Evolutionary conservation across 306 rosid species (phyloP).

Genomic region (Morella rubra): DNA sequence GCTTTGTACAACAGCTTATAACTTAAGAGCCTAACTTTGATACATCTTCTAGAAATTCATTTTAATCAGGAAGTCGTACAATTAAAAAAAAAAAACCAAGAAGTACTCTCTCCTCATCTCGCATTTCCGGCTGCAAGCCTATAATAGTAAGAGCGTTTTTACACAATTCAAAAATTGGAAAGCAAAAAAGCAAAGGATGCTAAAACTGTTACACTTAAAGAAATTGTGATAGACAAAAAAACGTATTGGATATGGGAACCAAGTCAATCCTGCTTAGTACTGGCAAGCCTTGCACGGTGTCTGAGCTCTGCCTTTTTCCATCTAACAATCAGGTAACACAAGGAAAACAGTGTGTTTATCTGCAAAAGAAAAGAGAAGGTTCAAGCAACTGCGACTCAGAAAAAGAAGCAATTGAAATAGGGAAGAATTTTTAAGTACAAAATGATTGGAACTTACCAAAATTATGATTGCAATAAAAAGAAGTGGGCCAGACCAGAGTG

Average conservation of each 20-base stretch:
- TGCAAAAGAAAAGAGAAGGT: conserved; percentile 40
- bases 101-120: neutral
- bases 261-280: conserved; percentile 63
- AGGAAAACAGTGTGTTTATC: conserved; percentile 84
- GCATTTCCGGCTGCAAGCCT: neutral
- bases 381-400: conserved; percentile 13
- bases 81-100: neutral
- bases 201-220: no score
- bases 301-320: conserved; percentile 96
- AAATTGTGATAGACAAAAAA: neutral
- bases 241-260: neutral
- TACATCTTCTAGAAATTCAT: no score
- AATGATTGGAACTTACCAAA: conserved; percentile 57
- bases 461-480: conserved; percentile 78
- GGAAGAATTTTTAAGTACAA: neutral
- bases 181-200: neutral
- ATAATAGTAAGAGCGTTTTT: neutral
- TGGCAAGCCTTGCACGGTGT: conserved; percentile 77
- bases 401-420: neutral
- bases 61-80: no score
- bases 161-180: conserved; percentile 13
- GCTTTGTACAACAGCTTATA: no score
- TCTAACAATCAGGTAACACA: conserved; percentile 75
- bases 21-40: no score
- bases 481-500: conserved; percentile 95